Evolutionary conservation across 495 filamentous ascomycete genomes (phyloP), one percentile per base, ranked within the genome.

Genomic region (Thozetella sp.): DNA sequence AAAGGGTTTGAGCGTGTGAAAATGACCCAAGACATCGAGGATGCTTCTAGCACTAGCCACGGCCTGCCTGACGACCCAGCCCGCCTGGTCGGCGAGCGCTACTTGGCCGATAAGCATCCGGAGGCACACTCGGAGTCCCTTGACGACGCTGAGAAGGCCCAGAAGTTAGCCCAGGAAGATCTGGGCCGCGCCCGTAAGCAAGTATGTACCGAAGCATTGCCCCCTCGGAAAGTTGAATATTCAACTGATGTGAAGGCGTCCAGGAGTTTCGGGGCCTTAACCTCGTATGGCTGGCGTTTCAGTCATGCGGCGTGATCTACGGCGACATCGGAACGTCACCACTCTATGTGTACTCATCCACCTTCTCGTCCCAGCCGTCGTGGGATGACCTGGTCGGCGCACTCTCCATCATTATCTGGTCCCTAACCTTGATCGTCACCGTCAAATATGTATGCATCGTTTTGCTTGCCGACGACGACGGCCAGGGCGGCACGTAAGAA

Each of bases 301-400:
- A 90, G 69, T 86, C 83, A 2, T 81, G 83, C 53, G 89, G 89
- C 50, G 85, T 87, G 46, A 91, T 92, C 43, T 92, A 91, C 67
- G 89, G 89, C 22, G 89, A 92, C 64, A 91, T 91, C 63, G 88
- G 88, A 43, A 91, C 88, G 17, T 88, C 50, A 53, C 89, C 88
- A 17, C 81, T 91, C 22, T 91, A 91, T 62, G 88, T 90, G 54
- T 91, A 72, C 67, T 90, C 88, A 15, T 90, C 88, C 22, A 91
- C 88, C 2, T 91, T 91, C 68, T 75, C 78, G 50, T 72, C 69
- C 10, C 68, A 78, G 17, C 89, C 89, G 1, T 79, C 76, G 20
- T 78, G 84, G 60, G 77, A 86, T 34, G 85, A 90, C 66, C 80
- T 92, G 0, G 73, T 93, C 58, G 88, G 89, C 10, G 89, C 84